Conservation (phyloP, 768 basidiomycete species). For the Tubosaeta sp. region DNA sequence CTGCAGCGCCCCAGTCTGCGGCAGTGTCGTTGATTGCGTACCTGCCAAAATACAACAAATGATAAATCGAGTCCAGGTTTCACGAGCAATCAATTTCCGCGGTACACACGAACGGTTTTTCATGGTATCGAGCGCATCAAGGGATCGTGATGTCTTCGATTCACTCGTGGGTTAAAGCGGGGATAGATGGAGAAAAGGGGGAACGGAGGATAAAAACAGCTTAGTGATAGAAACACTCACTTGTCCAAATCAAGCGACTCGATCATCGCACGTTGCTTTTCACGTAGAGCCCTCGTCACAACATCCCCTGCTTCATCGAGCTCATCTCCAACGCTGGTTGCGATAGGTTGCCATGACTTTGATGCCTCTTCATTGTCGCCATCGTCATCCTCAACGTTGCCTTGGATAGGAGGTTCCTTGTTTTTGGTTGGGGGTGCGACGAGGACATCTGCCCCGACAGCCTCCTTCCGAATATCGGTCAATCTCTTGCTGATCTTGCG, state of each 20-base stretch:
- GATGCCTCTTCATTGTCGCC: slow-evolving; percentile 2
- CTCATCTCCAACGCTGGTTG: slow-evolving; percentile 56
- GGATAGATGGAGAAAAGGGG: background rate
- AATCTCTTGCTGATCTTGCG: slow-evolving; percentile 78
- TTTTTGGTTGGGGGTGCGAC: slow-evolving; percentile 30
- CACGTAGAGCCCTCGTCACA: slow-evolving; percentile 47
- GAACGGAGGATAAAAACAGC: background rate
- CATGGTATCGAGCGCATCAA: background rate
- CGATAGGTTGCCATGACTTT: slow-evolving; percentile 41
- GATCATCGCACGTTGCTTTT: slow-evolving; percentile 84
- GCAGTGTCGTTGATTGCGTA: slow-evolving; percentile 69
- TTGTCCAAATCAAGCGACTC: slow-evolving; percentile 82
- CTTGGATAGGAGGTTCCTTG: slow-evolving; percentile 11
- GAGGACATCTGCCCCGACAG: slow-evolving; percentile 63
- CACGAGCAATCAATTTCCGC: background rate
- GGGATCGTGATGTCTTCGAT: background rate
- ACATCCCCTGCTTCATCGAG: slow-evolving; percentile 73
- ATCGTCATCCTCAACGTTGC: slow-evolving; percentile 10
- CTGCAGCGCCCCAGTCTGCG: slow-evolving; percentile 72
- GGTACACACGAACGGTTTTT: background rate
- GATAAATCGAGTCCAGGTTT: background rate
- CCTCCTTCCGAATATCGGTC: slow-evolving; percentile 73
- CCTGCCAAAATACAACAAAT: slow-evolving; percentile 32
- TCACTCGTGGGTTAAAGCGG: slow-evolving; percentile 7
- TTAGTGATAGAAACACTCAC: slow-evolving; percentile 46